phyloP scores from a whole-genome alignment of 2,329 filamentous ascomycete species.

The Cercospora sojina region DNA sequence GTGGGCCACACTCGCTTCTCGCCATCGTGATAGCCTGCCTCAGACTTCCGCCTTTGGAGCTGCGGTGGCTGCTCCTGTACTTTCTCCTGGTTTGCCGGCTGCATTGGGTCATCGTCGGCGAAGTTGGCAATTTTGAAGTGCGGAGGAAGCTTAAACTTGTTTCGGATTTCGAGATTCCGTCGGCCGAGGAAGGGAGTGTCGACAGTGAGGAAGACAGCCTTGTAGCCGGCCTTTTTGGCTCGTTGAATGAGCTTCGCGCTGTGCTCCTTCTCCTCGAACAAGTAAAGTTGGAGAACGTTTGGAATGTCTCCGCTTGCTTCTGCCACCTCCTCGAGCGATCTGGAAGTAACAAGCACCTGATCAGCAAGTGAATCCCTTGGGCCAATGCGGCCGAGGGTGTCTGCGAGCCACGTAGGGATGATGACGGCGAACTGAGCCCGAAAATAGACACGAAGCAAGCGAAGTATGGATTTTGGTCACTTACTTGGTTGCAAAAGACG shows the following conservation, averaged over 20 bases:
- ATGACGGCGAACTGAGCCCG: not conserved
- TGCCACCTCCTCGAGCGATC: conserved; percentile 53
- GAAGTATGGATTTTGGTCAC: not conserved
- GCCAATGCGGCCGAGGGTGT: not conserved
- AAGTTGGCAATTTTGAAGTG: conserved; percentile 42
- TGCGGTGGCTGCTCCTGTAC: conserved; percentile 10
- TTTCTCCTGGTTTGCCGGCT: conserved; percentile 18
- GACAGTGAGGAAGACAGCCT: conserved; percentile 57
- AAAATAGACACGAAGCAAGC: not conserved
- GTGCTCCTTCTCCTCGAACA: conserved; percentile 54
- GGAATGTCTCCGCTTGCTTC: conserved; percentile 45
- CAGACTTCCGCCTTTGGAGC: conserved; percentile 8
- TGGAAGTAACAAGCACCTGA: not conserved
- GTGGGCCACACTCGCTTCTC: conserved; percentile 35
- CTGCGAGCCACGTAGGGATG: not conserved
- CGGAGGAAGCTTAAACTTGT: conserved; percentile 48
- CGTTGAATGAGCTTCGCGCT: conserved; percentile 43
- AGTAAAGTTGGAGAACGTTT: conserved; percentile 56
- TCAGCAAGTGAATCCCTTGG: not conserved
- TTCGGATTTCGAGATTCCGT: conserved; percentile 55
- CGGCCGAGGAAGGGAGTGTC: conserved; percentile 57
- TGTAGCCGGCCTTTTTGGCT: conserved; percentile 49
- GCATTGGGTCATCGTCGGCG: conserved; percentile 27
- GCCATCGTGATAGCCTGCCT: conserved; percentile 24
- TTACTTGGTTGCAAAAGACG: conserved; percentile 48